Percentiles rank a stretch among this genome's conserved stretches.
These are phyloP conservation scores for Pythium utonaiense DNA, from an alignment of 352 stramenopile genomes.

Conservation along the genomic window DNA sequence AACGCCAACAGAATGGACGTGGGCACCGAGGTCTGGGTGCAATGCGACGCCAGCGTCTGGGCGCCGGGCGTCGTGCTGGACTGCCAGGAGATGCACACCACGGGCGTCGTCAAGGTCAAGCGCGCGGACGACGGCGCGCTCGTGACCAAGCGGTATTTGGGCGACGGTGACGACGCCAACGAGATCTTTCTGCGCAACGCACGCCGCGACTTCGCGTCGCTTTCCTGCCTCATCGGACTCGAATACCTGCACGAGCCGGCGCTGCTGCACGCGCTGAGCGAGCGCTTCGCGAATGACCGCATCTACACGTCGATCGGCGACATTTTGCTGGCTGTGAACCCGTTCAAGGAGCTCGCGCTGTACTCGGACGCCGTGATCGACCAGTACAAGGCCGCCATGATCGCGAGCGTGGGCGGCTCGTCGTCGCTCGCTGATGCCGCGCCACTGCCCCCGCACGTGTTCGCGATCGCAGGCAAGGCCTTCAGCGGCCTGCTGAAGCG, in stretches of 20 bases:
- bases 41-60: slow-evolving; percentile 64
- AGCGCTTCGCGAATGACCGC: slow-evolving; percentile 66
- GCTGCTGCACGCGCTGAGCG: slow-evolving; percentile 73
- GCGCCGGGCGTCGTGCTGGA: slow-evolving; percentile 61
- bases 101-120: slow-evolving; percentile 44
- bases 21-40: slow-evolving; percentile 80
- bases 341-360: slow-evolving; percentile 68
- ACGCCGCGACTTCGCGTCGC: slow-evolving; percentile 40
- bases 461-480: slow-evolving; percentile 85
- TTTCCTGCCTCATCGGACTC: slow-evolving; percentile 71
- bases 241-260: slow-evolving; percentile 83
- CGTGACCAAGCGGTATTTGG: slow-evolving; percentile 33
- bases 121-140: slow-evolving; percentile 38
- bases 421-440: slow-evolving; percentile 5
- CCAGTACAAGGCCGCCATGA: slow-evolving; percentile 59
- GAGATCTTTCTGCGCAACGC: slow-evolving; percentile 74
- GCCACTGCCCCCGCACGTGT: slow-evolving; percentile 78
- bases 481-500: slow-evolving; percentile 69
- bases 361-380: slow-evolving; percentile 61
- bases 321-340: slow-evolving; percentile 84
- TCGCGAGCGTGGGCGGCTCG: slow-evolving; percentile 8
- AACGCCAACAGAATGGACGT: slow-evolving; percentile 59
- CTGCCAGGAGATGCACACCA: slow-evolving; percentile 40
- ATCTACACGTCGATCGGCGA: slow-evolving; percentile 89
- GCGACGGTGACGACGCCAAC: slow-evolving; percentile 32